Conservation (phyloP, 164 flowering plant genomes). For the Paratinospora sagittata region DNA sequence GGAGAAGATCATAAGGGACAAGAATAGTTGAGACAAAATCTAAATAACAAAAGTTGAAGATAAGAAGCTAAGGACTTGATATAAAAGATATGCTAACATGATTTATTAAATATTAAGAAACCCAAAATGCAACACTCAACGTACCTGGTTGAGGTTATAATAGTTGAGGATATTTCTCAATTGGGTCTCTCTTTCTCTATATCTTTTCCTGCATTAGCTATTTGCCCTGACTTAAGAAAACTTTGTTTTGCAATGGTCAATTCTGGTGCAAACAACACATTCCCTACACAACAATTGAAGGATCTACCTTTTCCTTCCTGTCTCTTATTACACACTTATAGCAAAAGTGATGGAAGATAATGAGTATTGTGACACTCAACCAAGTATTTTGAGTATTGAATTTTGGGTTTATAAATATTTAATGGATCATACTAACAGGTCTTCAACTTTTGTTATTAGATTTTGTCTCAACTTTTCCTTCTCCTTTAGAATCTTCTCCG, state of each 20-base stretch:
- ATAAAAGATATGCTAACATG: no score
- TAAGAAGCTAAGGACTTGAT: no score
- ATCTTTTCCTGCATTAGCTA: no score
- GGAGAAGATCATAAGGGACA: conserved; percentile 59
- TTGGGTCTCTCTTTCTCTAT: no score
- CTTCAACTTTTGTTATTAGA: no score
- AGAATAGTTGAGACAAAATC: conserved; percentile 9
- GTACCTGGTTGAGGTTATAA: no score
- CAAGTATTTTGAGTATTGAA: conserved; percentile 33
- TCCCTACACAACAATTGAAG: conserved; percentile 26
- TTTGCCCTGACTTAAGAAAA: neutral
- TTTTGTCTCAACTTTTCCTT: no score
- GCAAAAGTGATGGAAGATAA: conserved; percentile 76
- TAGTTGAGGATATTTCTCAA: no score
- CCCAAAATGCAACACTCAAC: no score
- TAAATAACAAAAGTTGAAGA: no score
- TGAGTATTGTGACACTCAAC: conserved; percentile 46
- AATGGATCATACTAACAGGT: neutral
- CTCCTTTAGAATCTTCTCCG: no score
- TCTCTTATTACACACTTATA: conserved; percentile 78
- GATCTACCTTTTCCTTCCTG: conserved; percentile 57
- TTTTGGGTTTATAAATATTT: neutral
- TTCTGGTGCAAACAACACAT: conserved; percentile 16
- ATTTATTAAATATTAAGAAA: no score
- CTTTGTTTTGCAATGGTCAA: conserved; percentile 24